These are phyloP conservation scores for Erodium maritimum DNA, from an alignment of 345 rosid species.

Conservation along the genomic window DNA sequence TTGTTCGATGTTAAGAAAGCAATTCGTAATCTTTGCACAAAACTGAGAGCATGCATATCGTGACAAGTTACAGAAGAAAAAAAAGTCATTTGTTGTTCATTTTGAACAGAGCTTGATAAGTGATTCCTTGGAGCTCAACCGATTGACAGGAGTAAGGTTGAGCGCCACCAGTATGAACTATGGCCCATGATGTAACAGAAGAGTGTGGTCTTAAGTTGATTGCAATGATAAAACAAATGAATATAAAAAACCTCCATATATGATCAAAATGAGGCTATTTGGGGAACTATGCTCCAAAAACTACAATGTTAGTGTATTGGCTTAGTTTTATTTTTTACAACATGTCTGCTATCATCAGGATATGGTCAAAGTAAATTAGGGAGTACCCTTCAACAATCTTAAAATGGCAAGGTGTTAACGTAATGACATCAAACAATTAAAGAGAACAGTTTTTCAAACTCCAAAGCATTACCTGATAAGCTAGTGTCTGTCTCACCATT, in stretches of 20 bases:
- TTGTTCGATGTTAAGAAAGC: neutral
- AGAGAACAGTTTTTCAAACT: neutral
- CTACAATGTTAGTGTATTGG: neutral
- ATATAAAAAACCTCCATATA: neutral
- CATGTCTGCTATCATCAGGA: neutral
- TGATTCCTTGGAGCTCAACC: neutral
- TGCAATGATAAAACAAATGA: neutral
- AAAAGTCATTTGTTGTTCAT: too few relatives aligned
- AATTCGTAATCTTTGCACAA: too few relatives aligned
- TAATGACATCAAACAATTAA: neutral
- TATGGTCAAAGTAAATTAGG: neutral
- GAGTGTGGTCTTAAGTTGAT: neutral
- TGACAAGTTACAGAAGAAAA: too few relatives aligned
- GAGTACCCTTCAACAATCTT: neutral
- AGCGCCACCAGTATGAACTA: neutral
- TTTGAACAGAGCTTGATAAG: too few relatives aligned
- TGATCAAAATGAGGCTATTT: neutral
- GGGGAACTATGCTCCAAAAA: too few relatives aligned
- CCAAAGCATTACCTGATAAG: constrained; percentile 33
- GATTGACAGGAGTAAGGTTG: neutral
- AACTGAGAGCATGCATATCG: neutral
- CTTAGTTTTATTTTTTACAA: neutral
- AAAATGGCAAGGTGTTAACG: neutral
- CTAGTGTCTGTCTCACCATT: constrained; percentile 26
- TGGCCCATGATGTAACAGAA: neutral